Evolutionary conservation across 257 asterid species (phyloP).

Genomic region (Solanum boliviense): DNA sequence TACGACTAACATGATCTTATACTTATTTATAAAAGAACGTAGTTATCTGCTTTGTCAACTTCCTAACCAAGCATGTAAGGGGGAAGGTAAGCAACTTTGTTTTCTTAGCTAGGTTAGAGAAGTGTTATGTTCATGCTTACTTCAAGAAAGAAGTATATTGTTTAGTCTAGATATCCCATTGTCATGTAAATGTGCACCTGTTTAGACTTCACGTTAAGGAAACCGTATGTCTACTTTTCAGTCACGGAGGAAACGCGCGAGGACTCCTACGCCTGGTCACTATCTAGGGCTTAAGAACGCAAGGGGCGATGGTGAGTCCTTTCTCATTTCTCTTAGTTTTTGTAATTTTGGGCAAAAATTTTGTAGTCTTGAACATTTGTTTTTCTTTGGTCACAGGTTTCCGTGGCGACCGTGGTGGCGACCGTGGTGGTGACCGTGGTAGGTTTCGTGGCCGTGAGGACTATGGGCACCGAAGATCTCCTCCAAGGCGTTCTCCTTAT

Average conservation of each 20-base stretch:
- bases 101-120: background rate
- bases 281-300: slow-evolving; percentile 92
- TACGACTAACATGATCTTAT: background rate
- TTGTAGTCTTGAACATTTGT: background rate
- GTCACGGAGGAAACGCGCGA: slow-evolving; percentile 41
- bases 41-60: background rate
- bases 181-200: background rate
- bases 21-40: background rate
- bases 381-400: slow-evolving; percentile 32
- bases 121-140: background rate
- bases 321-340: background rate
- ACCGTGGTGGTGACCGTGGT: slow-evolving; percentile 28
- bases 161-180: background rate
- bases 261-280: slow-evolving; percentile 97
- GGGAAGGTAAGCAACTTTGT: background rate
- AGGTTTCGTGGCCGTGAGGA: slow-evolving; percentile 77
- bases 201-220: background rate
- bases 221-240: slow-evolving; percentile 12
- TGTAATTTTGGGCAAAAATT: background rate
- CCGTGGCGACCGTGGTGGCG: slow-evolving; percentile 29
- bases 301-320: slow-evolving; percentile 62
- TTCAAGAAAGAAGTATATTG: background rate
- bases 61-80: background rate
- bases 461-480: slow-evolving; percentile 50
- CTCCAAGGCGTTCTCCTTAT: slow-evolving; percentile 53